phyloP scores from a whole-genome alignment of 495 filamentous ascomycete genomes.

The Glutinoglossum americanum region DNA sequence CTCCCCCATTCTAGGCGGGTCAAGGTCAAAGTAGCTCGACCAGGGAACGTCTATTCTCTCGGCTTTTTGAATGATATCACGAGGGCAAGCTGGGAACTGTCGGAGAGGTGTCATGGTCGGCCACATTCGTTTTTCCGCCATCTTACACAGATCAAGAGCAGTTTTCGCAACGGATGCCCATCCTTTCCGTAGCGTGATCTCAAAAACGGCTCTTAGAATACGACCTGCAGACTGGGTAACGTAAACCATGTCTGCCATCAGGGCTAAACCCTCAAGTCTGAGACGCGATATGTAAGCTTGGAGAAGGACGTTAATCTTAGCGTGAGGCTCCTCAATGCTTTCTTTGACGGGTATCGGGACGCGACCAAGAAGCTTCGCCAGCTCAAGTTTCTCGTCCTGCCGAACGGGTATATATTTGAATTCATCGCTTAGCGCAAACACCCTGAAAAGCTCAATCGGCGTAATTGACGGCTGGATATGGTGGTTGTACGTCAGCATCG shows the following conservation, averaged over 20 bases:
- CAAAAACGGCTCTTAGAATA: conserved; percentile 87
- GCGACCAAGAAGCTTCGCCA: conserved; percentile 71
- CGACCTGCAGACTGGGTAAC: conserved; percentile 94
- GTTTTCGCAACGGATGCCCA: conserved; percentile 89
- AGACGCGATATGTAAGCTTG: conserved; percentile 94
- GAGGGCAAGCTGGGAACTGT: conserved; percentile 64
- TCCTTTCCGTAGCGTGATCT: conserved; percentile 87
- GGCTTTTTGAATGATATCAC: conserved; percentile 75
- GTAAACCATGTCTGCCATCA: conserved; percentile 98
- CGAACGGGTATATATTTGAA: conserved; percentile 98
- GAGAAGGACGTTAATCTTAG: conserved; percentile 97
- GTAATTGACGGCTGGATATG: conserved; percentile 84
- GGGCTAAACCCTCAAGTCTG: conserved; percentile 75
- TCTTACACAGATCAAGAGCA: conserved; percentile 90
- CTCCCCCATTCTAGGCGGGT: conserved; percentile 93
- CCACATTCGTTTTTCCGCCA: conserved; percentile 99
- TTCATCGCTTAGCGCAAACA: conserved; percentile 94
- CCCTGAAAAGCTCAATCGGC: conserved; percentile 82
- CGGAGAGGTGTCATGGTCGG: conserved; percentile 90
- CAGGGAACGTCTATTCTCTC: conserved; percentile 91
- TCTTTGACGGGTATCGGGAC: conserved; percentile 97
- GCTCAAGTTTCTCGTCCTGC: conserved; percentile 90
- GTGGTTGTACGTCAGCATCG: conserved; percentile 91
- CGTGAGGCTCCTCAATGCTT: conserved; percentile 85
- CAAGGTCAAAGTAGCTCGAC: conserved; percentile 82